Conservation (phyloP, 257 asterid genomes). For the Fraxinus anomala region DNA sequence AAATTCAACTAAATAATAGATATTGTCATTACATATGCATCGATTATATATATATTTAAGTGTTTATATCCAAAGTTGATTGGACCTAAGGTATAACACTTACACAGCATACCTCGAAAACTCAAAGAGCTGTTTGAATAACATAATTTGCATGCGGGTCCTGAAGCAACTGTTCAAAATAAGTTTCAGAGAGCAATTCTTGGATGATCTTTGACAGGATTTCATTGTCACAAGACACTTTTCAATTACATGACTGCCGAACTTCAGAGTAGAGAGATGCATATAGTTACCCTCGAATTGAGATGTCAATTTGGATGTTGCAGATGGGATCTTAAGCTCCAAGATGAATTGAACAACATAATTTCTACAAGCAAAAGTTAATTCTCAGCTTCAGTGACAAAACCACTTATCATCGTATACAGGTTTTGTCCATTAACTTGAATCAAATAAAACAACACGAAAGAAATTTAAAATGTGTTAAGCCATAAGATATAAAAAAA, state of each 20-base stretch:
- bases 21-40: too few relatives aligned
- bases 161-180: conserved; percentile 82
- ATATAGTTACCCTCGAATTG: conserved; percentile 40
- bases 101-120: conserved; percentile 56
- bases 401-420: too few relatives aligned
- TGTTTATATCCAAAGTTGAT: too few relatives aligned
- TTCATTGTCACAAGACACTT: conserved; percentile 60
- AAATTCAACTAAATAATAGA: too few relatives aligned
- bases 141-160: conserved; percentile 95
- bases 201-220: conserved; percentile 33
- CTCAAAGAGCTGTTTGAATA: conserved; percentile 74
- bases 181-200: conserved; percentile 26
- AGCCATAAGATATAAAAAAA: too few relatives aligned
- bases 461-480: too few relatives aligned
- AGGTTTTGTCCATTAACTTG: too few relatives aligned
- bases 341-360: conserved; percentile 33
- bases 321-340: conserved; percentile 69
- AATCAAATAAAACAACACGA: too few relatives aligned
- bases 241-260: conserved; percentile 91
- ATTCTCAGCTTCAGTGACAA: neutral
- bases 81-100: too few relatives aligned
- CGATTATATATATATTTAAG: too few relatives aligned
- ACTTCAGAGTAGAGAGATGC: conserved; percentile 41
- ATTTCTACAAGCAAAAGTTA: conserved; percentile 51
- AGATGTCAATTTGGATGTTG: conserved; percentile 48